These are phyloP conservation scores for Aechmea fasciata DNA, from an alignment of 176 grass and related monocot species.

Conservation along the genomic window DNA sequence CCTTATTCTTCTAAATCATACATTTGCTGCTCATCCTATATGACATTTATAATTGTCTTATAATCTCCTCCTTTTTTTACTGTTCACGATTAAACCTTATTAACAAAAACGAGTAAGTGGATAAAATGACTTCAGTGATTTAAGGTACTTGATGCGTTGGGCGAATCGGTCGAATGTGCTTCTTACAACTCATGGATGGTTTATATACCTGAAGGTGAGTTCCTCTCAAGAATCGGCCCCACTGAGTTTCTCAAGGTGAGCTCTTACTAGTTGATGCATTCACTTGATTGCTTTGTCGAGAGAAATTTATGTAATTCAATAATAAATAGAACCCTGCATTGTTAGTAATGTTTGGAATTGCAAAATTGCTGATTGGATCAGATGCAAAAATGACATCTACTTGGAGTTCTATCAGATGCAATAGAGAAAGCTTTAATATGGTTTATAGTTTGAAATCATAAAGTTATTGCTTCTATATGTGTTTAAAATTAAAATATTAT, in stretches of 20 bases:
- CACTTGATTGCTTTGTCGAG: not conserved
- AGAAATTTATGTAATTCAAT: not conserved
- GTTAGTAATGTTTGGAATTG: not conserved
- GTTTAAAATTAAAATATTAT: no score
- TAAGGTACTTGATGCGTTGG: conserved; percentile 90
- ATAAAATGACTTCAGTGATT: conserved; percentile 18
- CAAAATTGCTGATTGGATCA: not conserved
- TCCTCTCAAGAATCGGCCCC: conserved; percentile 71
- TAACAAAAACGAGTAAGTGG: not conserved
- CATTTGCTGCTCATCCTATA: no score
- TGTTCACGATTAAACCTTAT: not conserved
- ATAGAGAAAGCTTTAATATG: no score
- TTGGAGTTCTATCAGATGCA: no score
- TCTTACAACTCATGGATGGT: conserved; percentile 98
- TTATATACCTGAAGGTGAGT: conserved; percentile 86
- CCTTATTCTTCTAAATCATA: no score
- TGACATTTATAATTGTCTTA: no score
- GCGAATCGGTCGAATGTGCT: conserved; percentile 53
- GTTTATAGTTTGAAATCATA: no score
- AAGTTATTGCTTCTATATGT: no score
- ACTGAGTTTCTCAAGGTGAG: conserved; percentile 83
- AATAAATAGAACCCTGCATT: not conserved
- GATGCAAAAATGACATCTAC: no score
- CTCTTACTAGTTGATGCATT: not conserved
- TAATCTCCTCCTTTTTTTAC: not conserved